Evolutionary conservation across 371 early-diverging fungal species (phyloP), one percentile per base, ranked within the genome.

Genomic region (Mortierella sp.): DNA sequence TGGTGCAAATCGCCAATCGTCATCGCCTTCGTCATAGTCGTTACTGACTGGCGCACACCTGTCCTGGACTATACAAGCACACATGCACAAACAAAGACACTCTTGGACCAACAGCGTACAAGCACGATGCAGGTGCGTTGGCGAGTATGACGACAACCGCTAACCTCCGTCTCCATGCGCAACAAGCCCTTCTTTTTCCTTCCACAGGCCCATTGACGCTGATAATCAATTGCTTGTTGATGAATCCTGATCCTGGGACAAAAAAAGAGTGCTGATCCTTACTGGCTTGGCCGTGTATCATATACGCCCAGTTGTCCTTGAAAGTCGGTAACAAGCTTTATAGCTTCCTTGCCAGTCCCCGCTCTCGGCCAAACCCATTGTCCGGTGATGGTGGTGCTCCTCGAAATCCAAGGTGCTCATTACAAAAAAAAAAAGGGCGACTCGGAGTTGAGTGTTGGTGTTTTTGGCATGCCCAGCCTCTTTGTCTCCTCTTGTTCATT

Each of bases 21-120:
- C 67, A 67, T 67, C 67, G 40, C 40, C 24, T 21, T 40, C 40
- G 67, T 67, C 67, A 61, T 61, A 61, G 37, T 61, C 21, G 21
- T 19, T 34, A 31, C 34, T 34, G 61, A 59, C 61, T 61, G 37
- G 34, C 28, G 28, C 59, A 31, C 31, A 54, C 59, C 28, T 57
- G 28, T 57, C 10, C 14, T 57, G 59, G 26, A 13, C 57, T n/a
- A 26, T 13, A 59, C 34, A 11, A 5, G 19, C 34, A 34, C 14
- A 67, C 37, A 24, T 6, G 10, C 34, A 40, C 67, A 40, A 21
- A 40, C 34, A 67, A 21, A 24, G 9, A 40, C 31, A 34, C 6
- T 34, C 64, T 37, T 34, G 21, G 37, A 21, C 61, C 61, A 61
- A 61, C 34, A 31, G 64, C 1, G 21, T 9, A 28, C 13, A 61